Evolutionary conservation across 2,329 filamentous ascomycete genomes (phyloP).

Genomic region (Fusarium avenaceum): DNA sequence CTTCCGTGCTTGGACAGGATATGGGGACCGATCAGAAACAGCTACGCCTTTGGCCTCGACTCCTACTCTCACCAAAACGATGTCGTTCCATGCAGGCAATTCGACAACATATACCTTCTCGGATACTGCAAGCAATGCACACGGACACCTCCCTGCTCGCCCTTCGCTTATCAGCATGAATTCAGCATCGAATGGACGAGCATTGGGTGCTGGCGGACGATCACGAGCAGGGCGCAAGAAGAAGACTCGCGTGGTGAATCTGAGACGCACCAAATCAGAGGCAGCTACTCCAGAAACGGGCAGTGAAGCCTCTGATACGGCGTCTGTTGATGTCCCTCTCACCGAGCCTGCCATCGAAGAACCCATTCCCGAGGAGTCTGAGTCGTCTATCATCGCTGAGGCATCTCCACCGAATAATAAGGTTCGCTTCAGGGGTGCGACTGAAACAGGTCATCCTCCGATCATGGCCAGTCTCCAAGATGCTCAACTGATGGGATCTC

Average conservation of each 20-base stretch:
- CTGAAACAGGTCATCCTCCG: constrained; percentile 41
- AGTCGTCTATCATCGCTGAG: constrained; percentile 56
- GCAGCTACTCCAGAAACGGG: constrained; percentile 66
- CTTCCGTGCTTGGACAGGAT: constrained; percentile 91
- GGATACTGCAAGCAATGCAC: constrained; percentile 74
- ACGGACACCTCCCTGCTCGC: constrained; percentile 75
- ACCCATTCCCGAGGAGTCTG: constrained; percentile 71
- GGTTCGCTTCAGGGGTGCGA: constrained; percentile 57
- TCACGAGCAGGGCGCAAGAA: constrained; percentile 77
- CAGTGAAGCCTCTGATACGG: constrained; percentile 64
- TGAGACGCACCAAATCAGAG: constrained; percentile 73
- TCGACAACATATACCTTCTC: constrained; percentile 80
- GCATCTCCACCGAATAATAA: constrained; percentile 52
- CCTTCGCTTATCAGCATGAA: constrained; percentile 74
- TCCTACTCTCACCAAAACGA: constrained; percentile 71
- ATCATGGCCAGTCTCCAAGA: constrained; percentile 47
- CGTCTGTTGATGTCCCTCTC: constrained; percentile 69
- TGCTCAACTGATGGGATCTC: constrained; percentile 44
- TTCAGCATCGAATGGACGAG: constrained; percentile 73
- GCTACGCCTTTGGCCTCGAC: constrained; percentile 62
- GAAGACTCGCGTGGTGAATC: constrained; percentile 86
- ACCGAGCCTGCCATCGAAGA: constrained; percentile 72
- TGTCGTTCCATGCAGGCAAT: constrained; percentile 70
- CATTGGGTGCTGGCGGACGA: constrained; percentile 72
- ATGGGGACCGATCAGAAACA: constrained; percentile 76